phyloP scores from a whole-genome alignment of 192 early-diverging fungal species.

The Coemansia sp. region DNA sequence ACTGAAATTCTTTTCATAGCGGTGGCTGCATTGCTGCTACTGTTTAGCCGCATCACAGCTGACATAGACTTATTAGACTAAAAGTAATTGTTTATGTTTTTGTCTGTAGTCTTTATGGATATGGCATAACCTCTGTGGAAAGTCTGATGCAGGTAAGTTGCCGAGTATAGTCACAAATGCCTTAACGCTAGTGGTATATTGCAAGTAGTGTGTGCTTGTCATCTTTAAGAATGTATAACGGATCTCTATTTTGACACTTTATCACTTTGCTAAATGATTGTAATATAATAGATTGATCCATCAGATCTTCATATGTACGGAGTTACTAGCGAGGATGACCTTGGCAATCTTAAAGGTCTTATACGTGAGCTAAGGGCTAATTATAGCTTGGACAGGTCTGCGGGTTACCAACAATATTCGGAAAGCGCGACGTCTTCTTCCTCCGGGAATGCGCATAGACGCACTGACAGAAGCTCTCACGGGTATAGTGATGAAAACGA shows the following conservation, averaged over 20 bases:
- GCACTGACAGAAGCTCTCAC: conserved; percentile 8
- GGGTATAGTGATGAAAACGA: conserved; percentile 39
- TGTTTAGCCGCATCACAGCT: neutral
- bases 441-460: conserved; percentile 7
- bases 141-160: conserved; percentile 40
- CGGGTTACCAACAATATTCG: conserved; percentile 1
- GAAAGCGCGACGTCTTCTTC: conserved; percentile 9
- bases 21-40: neutral
- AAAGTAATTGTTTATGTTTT: neutral
- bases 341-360: conserved; percentile 27
- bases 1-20: neutral
- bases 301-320: conserved; percentile 27
- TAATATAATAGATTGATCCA: conserved; percentile 28
- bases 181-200: neutral
- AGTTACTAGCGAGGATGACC: conserved; percentile 29
- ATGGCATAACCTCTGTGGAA: conserved; percentile 41
- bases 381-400: neutral
- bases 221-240: neutral
- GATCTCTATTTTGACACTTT: neutral
- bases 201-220: neutral
- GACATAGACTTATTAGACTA: neutral
- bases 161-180: neutral
- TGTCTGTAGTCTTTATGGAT: conserved; percentile 31
- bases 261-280: neutral
- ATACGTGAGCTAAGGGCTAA: conserved; percentile 14